Evolutionary conservation across 495 filamentous ascomycete genomes (phyloP).

Genomic region (Tetracladium marchalianum): DNA sequence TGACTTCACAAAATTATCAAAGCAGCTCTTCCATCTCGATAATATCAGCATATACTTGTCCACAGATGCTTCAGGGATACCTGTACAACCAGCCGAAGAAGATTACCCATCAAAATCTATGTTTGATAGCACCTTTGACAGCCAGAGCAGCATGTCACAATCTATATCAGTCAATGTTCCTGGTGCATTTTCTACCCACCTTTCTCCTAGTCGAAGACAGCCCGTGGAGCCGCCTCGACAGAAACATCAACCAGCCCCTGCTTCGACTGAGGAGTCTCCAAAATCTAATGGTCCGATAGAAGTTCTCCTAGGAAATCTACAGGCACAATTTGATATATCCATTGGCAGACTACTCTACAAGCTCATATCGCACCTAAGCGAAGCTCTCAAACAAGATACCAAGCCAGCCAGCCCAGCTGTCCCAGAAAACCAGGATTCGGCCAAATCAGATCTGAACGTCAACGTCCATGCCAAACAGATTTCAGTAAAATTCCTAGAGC

Average conservation of each 20-base stretch:
- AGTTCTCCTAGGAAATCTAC: conserved; percentile 44
- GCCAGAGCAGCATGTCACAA: conserved; percentile 14
- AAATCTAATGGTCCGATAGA: conserved; percentile 33
- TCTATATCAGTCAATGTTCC: conserved; percentile 39
- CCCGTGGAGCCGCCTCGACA: neutral
- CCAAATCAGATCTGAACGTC: conserved; percentile 22
- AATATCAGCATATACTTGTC: conserved; percentile 23
- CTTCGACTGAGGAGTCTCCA: neutral
- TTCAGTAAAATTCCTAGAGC: conserved; percentile 56
- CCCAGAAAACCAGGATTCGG: conserved; percentile 7
- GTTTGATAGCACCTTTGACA: conserved; percentile 16
- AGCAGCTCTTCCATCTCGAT: conserved; percentile 26
- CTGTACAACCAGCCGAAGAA: neutral
- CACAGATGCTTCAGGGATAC: neutral
- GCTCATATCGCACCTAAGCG: conserved; percentile 35
- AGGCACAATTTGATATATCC: conserved; percentile 56
- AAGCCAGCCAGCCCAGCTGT: conserved; percentile 1
- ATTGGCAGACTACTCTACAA: conserved; percentile 57
- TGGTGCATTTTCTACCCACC: conserved; percentile 41
- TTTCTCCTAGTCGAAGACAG: conserved; percentile 7
- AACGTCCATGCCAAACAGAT: conserved; percentile 39
- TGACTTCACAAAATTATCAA: conserved; percentile 17
- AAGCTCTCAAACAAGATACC: conserved; percentile 1
- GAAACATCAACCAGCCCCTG: neutral
- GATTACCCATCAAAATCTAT: neutral